These are phyloP conservation scores for Pyrenochaeta sp. DNA, from an alignment of 2,329 filamentous ascomycete species.

Conservation along the genomic window DNA sequence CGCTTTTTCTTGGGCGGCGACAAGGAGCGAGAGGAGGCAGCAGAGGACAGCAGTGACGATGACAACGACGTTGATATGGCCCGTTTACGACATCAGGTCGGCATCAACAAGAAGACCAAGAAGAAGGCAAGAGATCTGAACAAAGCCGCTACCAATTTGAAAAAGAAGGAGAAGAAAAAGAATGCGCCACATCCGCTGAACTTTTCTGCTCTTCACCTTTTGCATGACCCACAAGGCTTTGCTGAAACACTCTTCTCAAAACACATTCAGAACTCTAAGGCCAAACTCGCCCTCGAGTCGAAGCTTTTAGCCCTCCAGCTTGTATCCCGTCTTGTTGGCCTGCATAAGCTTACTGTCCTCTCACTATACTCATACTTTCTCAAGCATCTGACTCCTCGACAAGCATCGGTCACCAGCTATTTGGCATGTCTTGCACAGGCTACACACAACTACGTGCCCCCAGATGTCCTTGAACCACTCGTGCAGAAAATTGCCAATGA, in stretches of 20 bases:
- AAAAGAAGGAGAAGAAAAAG: conserved; percentile 85
- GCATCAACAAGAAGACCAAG: conserved; percentile 95
- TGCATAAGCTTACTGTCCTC: conserved; percentile 91
- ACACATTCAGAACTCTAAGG: conserved; percentile 86
- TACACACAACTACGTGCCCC: conserved; percentile 89
- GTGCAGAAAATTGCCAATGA: conserved; percentile 97
- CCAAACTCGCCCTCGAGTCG: conserved; percentile 85
- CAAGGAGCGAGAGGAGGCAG: conserved; percentile 89
- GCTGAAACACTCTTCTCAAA: conserved; percentile 89
- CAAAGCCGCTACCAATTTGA: conserved; percentile 82
- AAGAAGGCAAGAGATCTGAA: conserved; percentile 83
- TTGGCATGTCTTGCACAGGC: conserved; percentile 91
- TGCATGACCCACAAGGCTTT: conserved; percentile 94
- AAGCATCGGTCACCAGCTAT: conserved; percentile 91
- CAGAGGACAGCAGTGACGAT: conserved; percentile 82
- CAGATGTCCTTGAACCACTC: conserved; percentile 88
- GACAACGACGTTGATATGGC: conserved; percentile 78
- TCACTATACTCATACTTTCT: conserved; percentile 96
- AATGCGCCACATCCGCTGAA: conserved; percentile 86
- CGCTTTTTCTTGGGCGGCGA: conserved; percentile 96
- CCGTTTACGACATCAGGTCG: conserved; percentile 82
- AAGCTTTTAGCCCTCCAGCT: conserved; percentile 91
- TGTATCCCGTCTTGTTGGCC: conserved; percentile 86
- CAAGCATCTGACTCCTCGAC: conserved; percentile 85
- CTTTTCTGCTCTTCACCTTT: conserved; percentile 92